Conservation (phyloP, 1,284 basidiomycete genomes). For the Microbotryomycetes sp. region DNA sequence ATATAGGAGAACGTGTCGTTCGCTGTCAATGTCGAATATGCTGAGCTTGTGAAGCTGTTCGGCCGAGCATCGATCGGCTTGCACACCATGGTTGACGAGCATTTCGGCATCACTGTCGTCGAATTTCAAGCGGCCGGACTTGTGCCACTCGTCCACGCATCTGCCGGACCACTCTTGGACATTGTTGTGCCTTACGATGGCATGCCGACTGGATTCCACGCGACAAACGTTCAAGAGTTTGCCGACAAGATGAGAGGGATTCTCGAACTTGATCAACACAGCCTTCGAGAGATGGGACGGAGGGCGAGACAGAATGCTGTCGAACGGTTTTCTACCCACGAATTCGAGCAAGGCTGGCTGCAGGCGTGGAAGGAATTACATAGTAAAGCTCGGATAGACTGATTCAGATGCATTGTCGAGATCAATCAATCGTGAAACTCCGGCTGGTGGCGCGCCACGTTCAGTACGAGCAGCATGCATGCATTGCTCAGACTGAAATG, state of each 20-base stretch:
- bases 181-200: conserved; percentile 75
- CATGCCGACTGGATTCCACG: conserved; percentile 74
- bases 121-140: conserved; percentile 93
- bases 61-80: conserved; percentile 71
- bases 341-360: conserved; percentile 55
- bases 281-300: conserved; percentile 56
- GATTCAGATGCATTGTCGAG: too few relatives aligned
- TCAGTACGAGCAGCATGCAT: too few relatives aligned
- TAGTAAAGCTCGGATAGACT: too few relatives aligned
- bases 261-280: conserved; percentile 52
- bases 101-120: conserved; percentile 97
- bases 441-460: too few relatives aligned
- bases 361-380: conserved; percentile 3
- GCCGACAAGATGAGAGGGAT: conserved; percentile 61
- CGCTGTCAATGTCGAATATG: conserved; percentile 73
- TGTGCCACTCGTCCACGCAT: conserved; percentile 85
- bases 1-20: conserved; percentile 63
- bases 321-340: conserved; percentile 63
- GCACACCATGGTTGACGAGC: conserved; percentile 97
- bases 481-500: too few relatives aligned
- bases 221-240: conserved; percentile 59
- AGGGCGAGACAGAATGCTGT: conserved; percentile 64
- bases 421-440: too few relatives aligned
- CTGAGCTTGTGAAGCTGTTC: conserved; percentile 61
- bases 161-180: conserved; percentile 83